Percentiles rank a stretch among this genome's conserved stretches.
phyloP scores from a whole-genome alignment of 345 rosid species.

The Hirschfeldia incana region DNA sequence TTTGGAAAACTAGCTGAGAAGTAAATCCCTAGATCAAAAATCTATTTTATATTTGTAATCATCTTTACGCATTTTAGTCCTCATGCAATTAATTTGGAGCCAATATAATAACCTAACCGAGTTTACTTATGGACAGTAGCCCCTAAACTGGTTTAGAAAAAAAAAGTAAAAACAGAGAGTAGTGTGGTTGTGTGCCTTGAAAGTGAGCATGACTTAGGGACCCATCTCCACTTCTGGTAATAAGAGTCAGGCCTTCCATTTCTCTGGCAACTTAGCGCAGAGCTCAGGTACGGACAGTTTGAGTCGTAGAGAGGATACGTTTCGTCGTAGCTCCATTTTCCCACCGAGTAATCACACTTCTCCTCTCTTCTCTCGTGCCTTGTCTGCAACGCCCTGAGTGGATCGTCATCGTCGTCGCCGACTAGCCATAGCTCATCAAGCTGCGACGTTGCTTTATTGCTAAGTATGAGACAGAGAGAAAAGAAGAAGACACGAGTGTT shows the following conservation, averaged over 20 bases:
- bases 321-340: conserved; percentile 76
- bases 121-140: not conserved
- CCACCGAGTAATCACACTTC: conserved; percentile 63
- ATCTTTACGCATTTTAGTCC: not conserved
- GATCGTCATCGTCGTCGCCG: conserved; percentile 34
- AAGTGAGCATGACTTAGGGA: conserved; percentile 71
- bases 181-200: conserved; percentile 55
- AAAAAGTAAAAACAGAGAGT: not conserved
- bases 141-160: not conserved
- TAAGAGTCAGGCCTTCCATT: conserved; percentile 93
- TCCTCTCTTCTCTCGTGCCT: conserved; percentile 33
- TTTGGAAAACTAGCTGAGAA: not conserved
- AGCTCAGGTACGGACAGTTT: conserved; percentile 75
- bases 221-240: conserved; percentile 93
- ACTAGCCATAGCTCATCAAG: conserved; percentile 41
- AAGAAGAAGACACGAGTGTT: conserved; percentile 3
- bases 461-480: conserved; percentile 20
- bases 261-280: conserved; percentile 72
- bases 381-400: conserved; percentile 37
- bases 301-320: conserved; percentile 86
- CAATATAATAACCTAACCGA: not conserved
- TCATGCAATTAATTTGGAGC: too few relatives aligned
- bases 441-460: conserved; percentile 25
- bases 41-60: not conserved
- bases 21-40: not conserved